Conservation (phyloP, 1,284 basidiomycete species). For the Entoloma clypeatum region DNA sequence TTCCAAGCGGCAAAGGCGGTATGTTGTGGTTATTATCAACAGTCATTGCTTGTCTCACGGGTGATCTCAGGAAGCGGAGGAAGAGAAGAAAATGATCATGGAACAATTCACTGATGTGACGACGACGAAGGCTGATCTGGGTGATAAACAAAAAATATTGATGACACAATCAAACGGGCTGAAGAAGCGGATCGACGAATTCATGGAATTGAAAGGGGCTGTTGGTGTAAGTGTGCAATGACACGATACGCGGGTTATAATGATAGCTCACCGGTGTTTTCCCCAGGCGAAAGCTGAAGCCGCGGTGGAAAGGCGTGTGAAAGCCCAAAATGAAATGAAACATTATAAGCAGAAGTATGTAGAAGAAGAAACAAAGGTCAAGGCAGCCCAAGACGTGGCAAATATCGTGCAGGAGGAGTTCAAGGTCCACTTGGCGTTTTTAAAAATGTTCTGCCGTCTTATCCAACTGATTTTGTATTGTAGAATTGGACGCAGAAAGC, state of each 20-base stretch:
- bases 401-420: slow-evolving; percentile 58
- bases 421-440: slow-evolving; percentile 39
- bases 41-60: not conserved
- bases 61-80: slow-evolving; percentile 46
- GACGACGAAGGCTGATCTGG: slow-evolving; percentile 38
- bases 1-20: slow-evolving; percentile 58
- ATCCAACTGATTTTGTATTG: not conserved
- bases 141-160: slow-evolving; percentile 39
- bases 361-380: slow-evolving; percentile 40
- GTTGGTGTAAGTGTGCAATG: slow-evolving; percentile 43
- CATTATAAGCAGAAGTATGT: slow-evolving; percentile 49
- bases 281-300: slow-evolving; percentile 40
- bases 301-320: slow-evolving; percentile 43
- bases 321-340: slow-evolving; percentile 41
- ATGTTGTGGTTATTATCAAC: slow-evolving; percentile 13
- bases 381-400: slow-evolving; percentile 41
- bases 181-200: slow-evolving; percentile 45
- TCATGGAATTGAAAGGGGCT: slow-evolving; percentile 36
- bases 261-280: too few species aligned
- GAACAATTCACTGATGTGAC: slow-evolving; percentile 48
- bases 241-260: too few species aligned
- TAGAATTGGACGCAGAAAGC: slow-evolving; percentile 69
- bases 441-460: not conserved
- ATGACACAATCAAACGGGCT: slow-evolving; percentile 42
- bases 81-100: slow-evolving; percentile 46